Percentiles rank a stretch among this genome's conserved stretches.
These are phyloP conservation scores for Picea sitchensis DNA, from an alignment of 75 land plant genomes.

Conservation along the genomic window DNA sequence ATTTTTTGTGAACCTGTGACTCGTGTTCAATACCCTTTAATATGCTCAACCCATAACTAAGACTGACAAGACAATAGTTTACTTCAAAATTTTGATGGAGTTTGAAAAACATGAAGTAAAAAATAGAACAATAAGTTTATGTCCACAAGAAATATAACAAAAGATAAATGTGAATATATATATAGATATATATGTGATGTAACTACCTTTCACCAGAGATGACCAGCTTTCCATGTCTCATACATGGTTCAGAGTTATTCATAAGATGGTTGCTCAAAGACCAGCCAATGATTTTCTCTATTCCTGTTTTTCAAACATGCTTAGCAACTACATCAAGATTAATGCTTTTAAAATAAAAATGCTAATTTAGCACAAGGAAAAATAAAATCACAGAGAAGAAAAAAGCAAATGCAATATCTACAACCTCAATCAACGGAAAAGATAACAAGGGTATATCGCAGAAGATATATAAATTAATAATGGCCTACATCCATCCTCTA, in stretches of 20 bases:
- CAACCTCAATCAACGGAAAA: too few relatives aligned
- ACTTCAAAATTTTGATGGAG: not conserved
- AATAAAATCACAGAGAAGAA: too few relatives aligned
- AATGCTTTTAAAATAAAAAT: not conserved
- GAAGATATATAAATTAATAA: too few relatives aligned
- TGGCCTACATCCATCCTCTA: too few relatives aligned
- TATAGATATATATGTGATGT: too few relatives aligned
- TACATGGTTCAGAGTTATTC: constrained; percentile 18
- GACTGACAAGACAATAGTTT: constrained; percentile 26
- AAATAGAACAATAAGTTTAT: not conserved
- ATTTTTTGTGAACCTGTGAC: constrained; percentile 44
- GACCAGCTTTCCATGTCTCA: constrained; percentile 41
- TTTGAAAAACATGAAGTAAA: not conserved
- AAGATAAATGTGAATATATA: not conserved
- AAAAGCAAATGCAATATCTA: too few relatives aligned
- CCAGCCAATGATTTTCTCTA: constrained; percentile 74
- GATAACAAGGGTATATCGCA: too few relatives aligned
- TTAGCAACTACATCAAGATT: not conserved
- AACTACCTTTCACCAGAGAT: constrained; percentile 61
- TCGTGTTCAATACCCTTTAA: constrained; percentile 54
- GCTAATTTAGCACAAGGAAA: too few relatives aligned
- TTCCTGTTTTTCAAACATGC: constrained; percentile 27
- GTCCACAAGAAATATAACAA: not conserved
- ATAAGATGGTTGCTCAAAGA: constrained; percentile 62
- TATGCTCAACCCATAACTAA: constrained; percentile 47